Percentiles rank a stretch among this genome's conserved stretches.
Evolutionary conservation across 176 grass and related monocot species (phyloP).

Genomic region (Cocos nucifera): DNA sequence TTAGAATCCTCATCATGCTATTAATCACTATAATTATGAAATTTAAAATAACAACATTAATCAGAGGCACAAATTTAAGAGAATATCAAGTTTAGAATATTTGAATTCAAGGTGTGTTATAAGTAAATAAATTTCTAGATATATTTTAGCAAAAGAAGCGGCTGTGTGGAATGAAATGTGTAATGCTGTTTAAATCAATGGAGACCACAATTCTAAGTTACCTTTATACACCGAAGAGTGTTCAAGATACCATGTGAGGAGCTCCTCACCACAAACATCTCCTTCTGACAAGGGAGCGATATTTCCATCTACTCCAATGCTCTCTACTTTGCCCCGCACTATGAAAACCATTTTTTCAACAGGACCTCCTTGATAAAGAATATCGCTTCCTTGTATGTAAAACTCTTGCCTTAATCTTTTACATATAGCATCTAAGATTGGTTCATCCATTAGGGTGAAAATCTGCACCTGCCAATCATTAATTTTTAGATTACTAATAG

Average conservation of each 20-base stretch:
- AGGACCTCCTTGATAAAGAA: neutral
- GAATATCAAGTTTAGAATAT: no score
- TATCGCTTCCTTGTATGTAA: neutral
- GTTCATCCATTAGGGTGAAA: neutral
- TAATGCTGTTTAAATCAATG: neutral
- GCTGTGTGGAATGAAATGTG: no score
- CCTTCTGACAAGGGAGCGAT: neutral
- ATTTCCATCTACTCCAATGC: neutral
- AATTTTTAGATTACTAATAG: no score
- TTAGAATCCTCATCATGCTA: no score
- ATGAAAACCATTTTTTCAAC: neutral
- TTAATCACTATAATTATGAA: no score
- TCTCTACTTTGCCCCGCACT: neutral
- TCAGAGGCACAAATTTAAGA: no score
- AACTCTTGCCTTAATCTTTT: neutral
- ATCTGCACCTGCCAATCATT: neutral
- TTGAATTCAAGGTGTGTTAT: no score
- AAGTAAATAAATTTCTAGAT: no score
- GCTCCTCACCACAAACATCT: slow-evolving; percentile 1
- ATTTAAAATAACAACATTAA: no score
- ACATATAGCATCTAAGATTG: neutral
- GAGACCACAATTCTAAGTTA: neutral
- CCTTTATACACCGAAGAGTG: neutral
- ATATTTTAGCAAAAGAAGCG: no score
- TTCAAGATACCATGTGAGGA: neutral